Evolutionary conservation across 2,329 filamentous ascomycete species (phyloP).

Genomic region (Curvularia hawaiiensis): DNA sequence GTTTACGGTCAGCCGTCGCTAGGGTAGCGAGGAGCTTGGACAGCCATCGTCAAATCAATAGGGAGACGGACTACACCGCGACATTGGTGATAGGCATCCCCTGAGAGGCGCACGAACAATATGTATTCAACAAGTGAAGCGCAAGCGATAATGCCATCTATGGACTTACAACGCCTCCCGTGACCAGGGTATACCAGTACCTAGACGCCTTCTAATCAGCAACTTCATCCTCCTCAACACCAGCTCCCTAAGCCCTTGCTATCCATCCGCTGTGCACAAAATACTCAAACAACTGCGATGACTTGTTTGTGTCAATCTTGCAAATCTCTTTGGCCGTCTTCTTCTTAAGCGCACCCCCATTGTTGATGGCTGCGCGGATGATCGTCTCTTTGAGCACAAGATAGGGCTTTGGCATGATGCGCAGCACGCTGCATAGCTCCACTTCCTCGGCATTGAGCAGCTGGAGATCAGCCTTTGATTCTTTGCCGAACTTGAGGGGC

Average conservation of each 20-base stretch:
- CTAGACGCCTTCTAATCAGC: slow-evolving; percentile 15
- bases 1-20: slow-evolving; percentile 25
- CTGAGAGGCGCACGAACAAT: neutral
- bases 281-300: slow-evolving; percentile 88
- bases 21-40: slow-evolving; percentile 14
- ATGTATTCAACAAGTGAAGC: slow-evolving; percentile 13
- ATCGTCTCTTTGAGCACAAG: slow-evolving; percentile 91
- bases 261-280: slow-evolving; percentile 94
- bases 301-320: slow-evolving; percentile 81
- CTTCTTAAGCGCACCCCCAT: slow-evolving; percentile 87
- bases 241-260: slow-evolving; percentile 67
- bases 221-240: neutral
- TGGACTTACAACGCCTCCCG: slow-evolving; percentile 13
- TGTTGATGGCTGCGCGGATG: slow-evolving; percentile 88
- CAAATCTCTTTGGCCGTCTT: slow-evolving; percentile 90
- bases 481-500: slow-evolving; percentile 71
- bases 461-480: slow-evolving; percentile 81
- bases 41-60: neutral
- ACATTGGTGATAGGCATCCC: neutral
- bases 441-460: slow-evolving; percentile 83
- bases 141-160: slow-evolving; percentile 2
- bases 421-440: slow-evolving; percentile 82
- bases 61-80: neutral
- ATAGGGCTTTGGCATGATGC: slow-evolving; percentile 92
- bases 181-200: slow-evolving; percentile 29